phyloP scores from a whole-genome alignment of 305 asterid genomes.

The Nicotiana rustica region DNA sequence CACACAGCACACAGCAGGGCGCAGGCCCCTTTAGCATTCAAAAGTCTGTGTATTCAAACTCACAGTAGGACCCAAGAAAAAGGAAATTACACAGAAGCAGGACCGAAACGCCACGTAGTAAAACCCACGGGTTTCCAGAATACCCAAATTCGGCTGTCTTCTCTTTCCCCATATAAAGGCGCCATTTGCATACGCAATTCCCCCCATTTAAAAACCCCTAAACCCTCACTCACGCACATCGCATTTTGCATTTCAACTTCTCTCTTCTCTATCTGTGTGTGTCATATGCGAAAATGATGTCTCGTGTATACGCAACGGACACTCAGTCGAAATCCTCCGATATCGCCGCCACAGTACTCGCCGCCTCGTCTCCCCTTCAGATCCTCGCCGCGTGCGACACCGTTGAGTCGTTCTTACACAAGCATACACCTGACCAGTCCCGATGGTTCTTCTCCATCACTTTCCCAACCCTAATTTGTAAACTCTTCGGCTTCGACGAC shows the following conservation, averaged over 20 bases:
- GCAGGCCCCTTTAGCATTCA: background rate
- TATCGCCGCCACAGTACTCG: constrained; percentile 63
- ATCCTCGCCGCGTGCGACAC: constrained; percentile 74
- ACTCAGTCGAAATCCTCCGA: constrained; percentile 71
- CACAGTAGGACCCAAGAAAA: background rate
- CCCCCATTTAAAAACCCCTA: constrained; percentile 27
- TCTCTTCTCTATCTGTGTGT: background rate
- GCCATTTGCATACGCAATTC: constrained; percentile 24
- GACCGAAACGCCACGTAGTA: background rate
- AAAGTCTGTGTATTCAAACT: background rate
- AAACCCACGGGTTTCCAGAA: constrained; percentile 26
- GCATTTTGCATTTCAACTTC: too few species aligned
- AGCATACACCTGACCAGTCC: constrained; percentile 78
- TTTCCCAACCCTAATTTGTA: constrained; percentile 87
- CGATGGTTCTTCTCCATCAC: constrained; percentile 94
- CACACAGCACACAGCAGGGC: background rate
- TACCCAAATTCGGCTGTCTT: background rate
- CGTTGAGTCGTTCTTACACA: constrained; percentile 71
- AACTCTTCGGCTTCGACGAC: constrained; percentile 82
- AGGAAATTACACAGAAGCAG: background rate
- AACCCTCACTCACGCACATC: background rate
- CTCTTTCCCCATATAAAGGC: background rate
- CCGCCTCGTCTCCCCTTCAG: constrained; percentile 65
- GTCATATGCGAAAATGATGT: constrained; percentile 53
- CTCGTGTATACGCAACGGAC: constrained; percentile 68